phyloP scores from a whole-genome alignment of 768 basidiomycete genomes.

The Tylopilus sp. region DNA sequence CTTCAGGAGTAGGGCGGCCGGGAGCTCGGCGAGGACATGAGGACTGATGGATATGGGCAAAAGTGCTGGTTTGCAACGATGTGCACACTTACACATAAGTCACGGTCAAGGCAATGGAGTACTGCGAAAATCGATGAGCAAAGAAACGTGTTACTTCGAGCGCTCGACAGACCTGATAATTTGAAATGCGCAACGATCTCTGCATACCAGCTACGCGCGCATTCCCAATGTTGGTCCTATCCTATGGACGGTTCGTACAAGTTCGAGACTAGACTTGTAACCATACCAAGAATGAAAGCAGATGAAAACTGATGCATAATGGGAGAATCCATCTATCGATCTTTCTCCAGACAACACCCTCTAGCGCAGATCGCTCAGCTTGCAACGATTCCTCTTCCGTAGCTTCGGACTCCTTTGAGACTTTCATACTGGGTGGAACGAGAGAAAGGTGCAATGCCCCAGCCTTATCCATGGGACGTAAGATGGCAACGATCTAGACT shows the following conservation, averaged over 20 bases:
- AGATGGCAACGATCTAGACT: too few species aligned
- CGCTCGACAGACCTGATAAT: constrained; percentile 21
- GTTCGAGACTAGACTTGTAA: neutral
- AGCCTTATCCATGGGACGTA: neutral
- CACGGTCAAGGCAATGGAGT: constrained; percentile 32
- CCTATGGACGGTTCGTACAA: constrained; percentile 17
- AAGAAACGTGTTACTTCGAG: neutral
- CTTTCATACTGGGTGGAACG: neutral
- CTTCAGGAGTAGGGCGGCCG: constrained; percentile 55
- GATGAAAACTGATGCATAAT: constrained; percentile 45
- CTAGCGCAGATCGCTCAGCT: neutral
- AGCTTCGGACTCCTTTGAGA: neutral
- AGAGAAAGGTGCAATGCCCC: neutral
- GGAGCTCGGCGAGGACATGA: constrained; percentile 47
- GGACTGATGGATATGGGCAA: constrained; percentile 28
- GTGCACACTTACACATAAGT: constrained; percentile 3
- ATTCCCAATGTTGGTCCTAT: constrained; percentile 50
- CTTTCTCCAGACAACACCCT: constrained; percentile 16
- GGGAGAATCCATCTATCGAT: constrained; percentile 47
- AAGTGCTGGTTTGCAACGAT: neutral
- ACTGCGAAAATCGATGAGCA: constrained; percentile 22
- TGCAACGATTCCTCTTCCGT: neutral
- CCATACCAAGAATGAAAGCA: constrained; percentile 49
- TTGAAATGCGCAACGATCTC: constrained; percentile 38
- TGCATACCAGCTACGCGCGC: constrained; percentile 61